A percentile compares a stretch with the other conserved stretches of the same genome.
Conservation (phyloP, 257 asterid species). For the Salvia splendens region DNA sequence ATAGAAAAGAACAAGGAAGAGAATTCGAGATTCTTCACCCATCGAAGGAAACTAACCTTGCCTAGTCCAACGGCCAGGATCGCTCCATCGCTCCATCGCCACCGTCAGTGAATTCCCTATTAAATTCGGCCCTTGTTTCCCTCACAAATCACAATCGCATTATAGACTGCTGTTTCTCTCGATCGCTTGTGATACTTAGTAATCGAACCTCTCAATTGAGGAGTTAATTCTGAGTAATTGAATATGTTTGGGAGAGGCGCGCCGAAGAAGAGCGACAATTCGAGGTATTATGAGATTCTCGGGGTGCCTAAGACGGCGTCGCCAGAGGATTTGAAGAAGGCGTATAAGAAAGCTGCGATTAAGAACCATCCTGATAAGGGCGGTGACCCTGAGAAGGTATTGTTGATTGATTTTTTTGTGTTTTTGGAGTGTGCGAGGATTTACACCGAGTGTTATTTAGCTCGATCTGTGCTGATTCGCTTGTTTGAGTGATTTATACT, state of each 20-base stretch:
- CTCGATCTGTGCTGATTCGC: too few relatives aligned
- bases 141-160: not conserved
- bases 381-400: slow-evolving; percentile 88
- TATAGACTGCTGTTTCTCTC: not conserved
- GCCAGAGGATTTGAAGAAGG: slow-evolving; percentile 77
- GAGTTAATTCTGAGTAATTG: not conserved
- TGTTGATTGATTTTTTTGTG: not conserved
- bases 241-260: slow-evolving; percentile 54
- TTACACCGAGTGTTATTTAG: not conserved
- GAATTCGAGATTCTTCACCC: slow-evolving; percentile 43
- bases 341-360: slow-evolving; percentile 79
- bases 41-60: not conserved
- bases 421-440: too few relatives aligned
- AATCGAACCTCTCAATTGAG: not conserved
- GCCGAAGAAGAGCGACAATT: slow-evolving; percentile 52
- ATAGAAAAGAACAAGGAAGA: slow-evolving; percentile 31
- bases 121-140: not conserved
- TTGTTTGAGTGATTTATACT: not conserved
- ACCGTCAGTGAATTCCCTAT: slow-evolving; percentile 26
- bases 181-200: not conserved
- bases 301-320: slow-evolving; percentile 67
- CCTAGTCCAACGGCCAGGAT: slow-evolving; percentile 38
- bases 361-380: slow-evolving; percentile 91
- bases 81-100: slow-evolving; percentile 27
- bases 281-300: slow-evolving; percentile 48